Conservation (phyloP, 2,329 filamentous ascomycete species). For the Alternaria brassicae region DNA sequence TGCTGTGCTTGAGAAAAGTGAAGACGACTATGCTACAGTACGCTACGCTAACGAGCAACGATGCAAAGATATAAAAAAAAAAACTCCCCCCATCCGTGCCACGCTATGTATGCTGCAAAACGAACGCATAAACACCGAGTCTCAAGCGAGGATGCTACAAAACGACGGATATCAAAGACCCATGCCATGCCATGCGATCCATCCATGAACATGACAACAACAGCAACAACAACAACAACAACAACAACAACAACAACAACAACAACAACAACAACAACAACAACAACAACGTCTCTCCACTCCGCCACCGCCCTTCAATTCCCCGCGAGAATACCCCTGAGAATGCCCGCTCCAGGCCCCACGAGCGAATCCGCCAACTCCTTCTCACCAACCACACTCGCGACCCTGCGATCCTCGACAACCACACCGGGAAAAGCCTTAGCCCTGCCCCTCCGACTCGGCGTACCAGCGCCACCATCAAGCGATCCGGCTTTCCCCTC, state of each 20-base stretch:
- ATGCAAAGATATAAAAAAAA: background rate
- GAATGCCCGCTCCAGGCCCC: slow-evolving; percentile 55
- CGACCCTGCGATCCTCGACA: slow-evolving; percentile 77
- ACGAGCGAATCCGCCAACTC: slow-evolving; percentile 76
- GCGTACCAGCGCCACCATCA: slow-evolving; percentile 66
- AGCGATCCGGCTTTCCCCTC: slow-evolving; percentile 75
- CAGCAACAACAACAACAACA: background rate
- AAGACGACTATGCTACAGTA: slow-evolving; percentile 14
- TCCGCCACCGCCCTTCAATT: slow-evolving; percentile 8
- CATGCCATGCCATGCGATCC: background rate
- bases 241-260: background rate
- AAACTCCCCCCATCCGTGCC: too few relatives aligned
- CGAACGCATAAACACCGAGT: background rate
- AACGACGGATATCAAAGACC: background rate
- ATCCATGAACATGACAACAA: too few relatives aligned
- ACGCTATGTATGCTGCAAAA: slow-evolving; percentile 19
- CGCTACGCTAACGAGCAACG: slow-evolving; percentile 9
- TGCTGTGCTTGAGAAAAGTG: background rate
- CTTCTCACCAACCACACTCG: slow-evolving; percentile 79
- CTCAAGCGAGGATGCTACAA: background rate
- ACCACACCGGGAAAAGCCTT: slow-evolving; percentile 54
- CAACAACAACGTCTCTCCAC: background rate
- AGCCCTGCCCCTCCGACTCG: slow-evolving; percentile 70
- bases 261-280: background rate
- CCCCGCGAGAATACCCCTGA: slow-evolving; percentile 44